Percentiles rank a stretch among this genome's conserved stretches.
These are phyloP conservation scores for Flueggea neowawraea DNA, from an alignment of 441 rosid genomes.

Conservation along the genomic window DNA sequence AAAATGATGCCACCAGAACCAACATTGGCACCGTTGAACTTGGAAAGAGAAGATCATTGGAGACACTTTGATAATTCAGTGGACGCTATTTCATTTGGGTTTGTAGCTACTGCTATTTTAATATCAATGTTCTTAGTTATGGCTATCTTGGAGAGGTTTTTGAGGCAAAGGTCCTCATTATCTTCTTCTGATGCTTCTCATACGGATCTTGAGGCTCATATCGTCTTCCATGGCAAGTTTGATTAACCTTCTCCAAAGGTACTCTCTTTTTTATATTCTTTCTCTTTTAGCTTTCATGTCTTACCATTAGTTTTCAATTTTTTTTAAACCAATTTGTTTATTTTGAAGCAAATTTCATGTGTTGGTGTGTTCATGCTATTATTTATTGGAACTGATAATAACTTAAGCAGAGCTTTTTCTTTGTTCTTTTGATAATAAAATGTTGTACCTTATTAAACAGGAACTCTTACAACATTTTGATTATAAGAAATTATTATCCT, in stretches of 20 bases:
- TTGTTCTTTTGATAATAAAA: no score
- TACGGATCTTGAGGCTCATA: constrained; percentile 48
- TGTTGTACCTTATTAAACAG: no score
- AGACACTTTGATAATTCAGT: constrained; percentile 73
- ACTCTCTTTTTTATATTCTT: constrained; percentile 3
- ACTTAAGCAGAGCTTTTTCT: no score
- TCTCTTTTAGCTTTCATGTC: neutral
- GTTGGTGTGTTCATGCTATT: no score
- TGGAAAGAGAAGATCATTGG: constrained; percentile 53
- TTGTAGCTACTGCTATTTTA: constrained; percentile 94
- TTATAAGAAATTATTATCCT: no score
- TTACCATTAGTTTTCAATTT: no score
- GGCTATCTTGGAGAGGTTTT: constrained; percentile 86
- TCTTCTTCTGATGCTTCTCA: constrained; percentile 4
- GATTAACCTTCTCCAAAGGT: constrained; percentile 82
- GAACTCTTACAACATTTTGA: no score
- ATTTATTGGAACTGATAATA: no score
- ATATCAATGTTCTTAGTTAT: constrained; percentile 93
- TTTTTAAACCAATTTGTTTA: no score
- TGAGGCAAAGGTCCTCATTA: constrained; percentile 44
- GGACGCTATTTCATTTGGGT: constrained; percentile 91
- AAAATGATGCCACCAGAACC: constrained; percentile 20
- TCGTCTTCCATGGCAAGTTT: constrained; percentile 52
- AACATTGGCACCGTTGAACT: constrained; percentile 24
- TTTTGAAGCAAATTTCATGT: no score